Conservation (phyloP, 371 early-diverging fungal species). For the Mortierella sp. region DNA sequence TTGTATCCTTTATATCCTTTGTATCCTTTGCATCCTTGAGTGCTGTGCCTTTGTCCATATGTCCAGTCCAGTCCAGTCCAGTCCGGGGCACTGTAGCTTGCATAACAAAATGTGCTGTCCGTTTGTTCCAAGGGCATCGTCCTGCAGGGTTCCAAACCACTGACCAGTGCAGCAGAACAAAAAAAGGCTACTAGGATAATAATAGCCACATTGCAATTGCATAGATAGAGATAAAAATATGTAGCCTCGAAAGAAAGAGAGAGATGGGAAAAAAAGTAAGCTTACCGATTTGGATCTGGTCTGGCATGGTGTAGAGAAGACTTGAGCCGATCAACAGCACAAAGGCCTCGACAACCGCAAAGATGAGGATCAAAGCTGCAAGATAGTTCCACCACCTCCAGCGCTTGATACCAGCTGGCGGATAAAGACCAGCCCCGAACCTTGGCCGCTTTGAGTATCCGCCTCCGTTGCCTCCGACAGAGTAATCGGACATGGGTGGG, state of each 20-base stretch:
- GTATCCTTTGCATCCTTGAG: neutral
- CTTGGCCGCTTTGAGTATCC: constrained; percentile 45
- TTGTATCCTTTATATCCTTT: no score
- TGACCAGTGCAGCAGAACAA: neutral
- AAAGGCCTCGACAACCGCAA: constrained; percentile 60
- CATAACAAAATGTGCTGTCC: neutral
- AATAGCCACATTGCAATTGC: neutral
- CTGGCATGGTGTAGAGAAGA: constrained; percentile 59
- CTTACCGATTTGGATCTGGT: constrained; percentile 70
- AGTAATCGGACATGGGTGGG: constrained; percentile 32
- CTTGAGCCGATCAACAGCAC: constrained; percentile 60
- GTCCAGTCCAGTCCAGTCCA: neutral
- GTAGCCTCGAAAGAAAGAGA: no score
- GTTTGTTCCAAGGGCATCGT: neutral
- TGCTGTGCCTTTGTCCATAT: neutral
- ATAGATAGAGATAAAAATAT: neutral
- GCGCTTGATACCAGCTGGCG: constrained; percentile 25
- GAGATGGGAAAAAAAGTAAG: neutral
- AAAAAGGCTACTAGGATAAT: constrained; percentile 8
- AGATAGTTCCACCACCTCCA: constrained; percentile 74
- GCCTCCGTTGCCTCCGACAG: constrained; percentile 28
- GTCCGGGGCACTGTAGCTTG: neutral
- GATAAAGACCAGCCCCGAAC: constrained; percentile 22
- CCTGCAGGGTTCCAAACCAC: neutral
- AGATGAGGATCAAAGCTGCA: constrained; percentile 55